phyloP scores from a whole-genome alignment of 371 early-diverging fungal species.

The Circinella umbellata region DNA sequence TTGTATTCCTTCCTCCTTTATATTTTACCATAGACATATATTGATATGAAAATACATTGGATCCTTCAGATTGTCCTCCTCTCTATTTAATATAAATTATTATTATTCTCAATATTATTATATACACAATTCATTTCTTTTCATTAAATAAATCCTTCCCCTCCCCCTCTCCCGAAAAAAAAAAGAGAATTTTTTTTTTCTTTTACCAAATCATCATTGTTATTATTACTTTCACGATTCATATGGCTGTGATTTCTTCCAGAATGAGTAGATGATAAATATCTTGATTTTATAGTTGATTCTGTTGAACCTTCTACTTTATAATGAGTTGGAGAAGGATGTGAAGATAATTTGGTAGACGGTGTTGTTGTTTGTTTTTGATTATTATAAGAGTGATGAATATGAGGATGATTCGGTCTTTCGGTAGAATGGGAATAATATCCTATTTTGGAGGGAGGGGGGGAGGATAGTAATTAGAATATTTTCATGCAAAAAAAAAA shows the following conservation, averaged over 20 bases:
- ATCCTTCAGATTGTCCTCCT: background rate
- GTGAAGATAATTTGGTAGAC: background rate
- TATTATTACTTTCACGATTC: background rate
- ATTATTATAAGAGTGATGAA: background rate
- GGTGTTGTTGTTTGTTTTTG: background rate
- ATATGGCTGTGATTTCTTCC: background rate
- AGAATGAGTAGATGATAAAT: background rate
- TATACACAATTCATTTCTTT: too few species aligned
- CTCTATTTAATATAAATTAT: too few species aligned
- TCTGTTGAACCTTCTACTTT: background rate
- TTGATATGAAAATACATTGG: conserved; percentile 25
- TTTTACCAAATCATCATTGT: background rate
- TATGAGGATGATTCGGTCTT: background rate
- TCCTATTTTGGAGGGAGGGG: background rate
- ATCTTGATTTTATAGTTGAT: background rate
- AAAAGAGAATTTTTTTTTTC: too few species aligned
- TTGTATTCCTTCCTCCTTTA: background rate
- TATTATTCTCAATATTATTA: too few species aligned
- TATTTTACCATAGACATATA: conserved; percentile 31
- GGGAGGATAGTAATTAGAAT: too few species aligned
- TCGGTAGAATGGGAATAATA: background rate
- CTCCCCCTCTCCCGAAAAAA: too few species aligned
- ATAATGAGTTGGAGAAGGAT: background rate
- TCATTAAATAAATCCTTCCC: too few species aligned
- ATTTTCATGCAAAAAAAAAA: background rate